Evolutionary conservation across 2,329 filamentous ascomycete species (phyloP).

Genomic region (Fusarium heterosporum): DNA sequence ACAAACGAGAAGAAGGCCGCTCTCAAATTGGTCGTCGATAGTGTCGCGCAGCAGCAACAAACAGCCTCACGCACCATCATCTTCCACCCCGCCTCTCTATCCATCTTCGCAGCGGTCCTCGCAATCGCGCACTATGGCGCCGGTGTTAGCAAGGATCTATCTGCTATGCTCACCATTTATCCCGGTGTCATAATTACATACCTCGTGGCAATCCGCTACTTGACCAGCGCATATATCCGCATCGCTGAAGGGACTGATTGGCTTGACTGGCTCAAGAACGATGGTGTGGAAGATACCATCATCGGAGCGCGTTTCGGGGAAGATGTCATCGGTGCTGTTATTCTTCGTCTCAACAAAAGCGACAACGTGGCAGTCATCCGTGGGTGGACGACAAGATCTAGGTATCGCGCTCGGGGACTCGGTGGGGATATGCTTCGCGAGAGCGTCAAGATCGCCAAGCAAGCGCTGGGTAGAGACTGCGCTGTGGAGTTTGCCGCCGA

Average conservation of each 20-base stretch:
- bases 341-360: constrained; percentile 66
- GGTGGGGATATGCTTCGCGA: constrained; percentile 79
- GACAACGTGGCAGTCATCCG: constrained; percentile 74
- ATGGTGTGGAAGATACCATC: constrained; percentile 62
- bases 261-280: constrained; percentile 65
- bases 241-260: constrained; percentile 72
- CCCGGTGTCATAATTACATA: constrained; percentile 72
- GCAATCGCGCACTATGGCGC: constrained; percentile 58
- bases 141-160: constrained; percentile 60
- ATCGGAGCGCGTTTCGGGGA: constrained; percentile 74
- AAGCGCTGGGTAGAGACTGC: constrained; percentile 70
- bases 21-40: constrained; percentile 80
- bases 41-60: constrained; percentile 84
- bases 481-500: constrained; percentile 76
- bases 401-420: constrained; percentile 77
- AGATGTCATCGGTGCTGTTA: constrained; percentile 76
- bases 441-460: constrained; percentile 73
- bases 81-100: constrained; percentile 67
- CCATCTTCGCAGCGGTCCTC: constrained; percentile 56
- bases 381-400: constrained; percentile 81
- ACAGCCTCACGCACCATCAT: constrained; percentile 72
- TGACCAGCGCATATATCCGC: constrained; percentile 71
- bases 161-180: constrained; percentile 65
- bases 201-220: constrained; percentile 69
- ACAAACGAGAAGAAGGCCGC: constrained; percentile 73